A percentile compares a stretch with the other conserved stretches of the same genome.
These are phyloP conservation scores for Astragalus glycyphyllos DNA, from an alignment of 306 rosid genomes.

Conservation along the genomic window DNA sequence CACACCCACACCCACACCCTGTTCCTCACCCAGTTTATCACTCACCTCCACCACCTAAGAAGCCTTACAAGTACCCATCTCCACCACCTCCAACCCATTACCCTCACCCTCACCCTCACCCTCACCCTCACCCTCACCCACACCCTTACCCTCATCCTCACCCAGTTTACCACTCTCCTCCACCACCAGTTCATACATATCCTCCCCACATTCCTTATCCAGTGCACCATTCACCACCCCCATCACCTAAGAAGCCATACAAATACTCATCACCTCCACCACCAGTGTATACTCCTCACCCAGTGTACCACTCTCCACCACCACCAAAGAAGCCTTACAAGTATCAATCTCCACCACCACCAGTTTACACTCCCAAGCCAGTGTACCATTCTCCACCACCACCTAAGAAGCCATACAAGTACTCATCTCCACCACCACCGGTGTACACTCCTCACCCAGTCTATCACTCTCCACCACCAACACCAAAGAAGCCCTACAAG, in stretches of 20 bases:
- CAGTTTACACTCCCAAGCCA: conserved; percentile 3
- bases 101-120: neutral
- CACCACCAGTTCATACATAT: conserved; percentile 24
- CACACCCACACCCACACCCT: neutral
- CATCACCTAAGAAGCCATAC: neutral
- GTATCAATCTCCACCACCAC: neutral
- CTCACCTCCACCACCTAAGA: conserved; percentile 35
- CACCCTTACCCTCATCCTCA: conserved; percentile 35
- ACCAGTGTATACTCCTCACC: conserved; percentile 30
- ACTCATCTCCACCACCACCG: too few species aligned
- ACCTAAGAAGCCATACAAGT: neutral
- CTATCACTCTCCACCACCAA: conserved; percentile 52
- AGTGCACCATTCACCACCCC: conserved; percentile 1
- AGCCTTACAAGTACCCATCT: conserved; percentile 10
- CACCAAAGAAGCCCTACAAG: conserved; percentile 38
- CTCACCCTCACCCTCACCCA: conserved; percentile 35
- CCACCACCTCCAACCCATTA: neutral
- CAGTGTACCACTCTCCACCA: conserved; percentile 36
- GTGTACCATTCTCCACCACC: conserved; percentile 5
- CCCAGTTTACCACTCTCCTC: conserved; percentile 12
- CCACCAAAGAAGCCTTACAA: neutral
- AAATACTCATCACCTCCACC: too few species aligned
- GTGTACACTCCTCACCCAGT: conserved; percentile 38
- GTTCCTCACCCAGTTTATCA: neutral
- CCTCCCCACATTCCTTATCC: neutral